Base-by-base conservation (phyloP, 1,139 yeast genomes). In the Protomyces gravidus region DNA sequence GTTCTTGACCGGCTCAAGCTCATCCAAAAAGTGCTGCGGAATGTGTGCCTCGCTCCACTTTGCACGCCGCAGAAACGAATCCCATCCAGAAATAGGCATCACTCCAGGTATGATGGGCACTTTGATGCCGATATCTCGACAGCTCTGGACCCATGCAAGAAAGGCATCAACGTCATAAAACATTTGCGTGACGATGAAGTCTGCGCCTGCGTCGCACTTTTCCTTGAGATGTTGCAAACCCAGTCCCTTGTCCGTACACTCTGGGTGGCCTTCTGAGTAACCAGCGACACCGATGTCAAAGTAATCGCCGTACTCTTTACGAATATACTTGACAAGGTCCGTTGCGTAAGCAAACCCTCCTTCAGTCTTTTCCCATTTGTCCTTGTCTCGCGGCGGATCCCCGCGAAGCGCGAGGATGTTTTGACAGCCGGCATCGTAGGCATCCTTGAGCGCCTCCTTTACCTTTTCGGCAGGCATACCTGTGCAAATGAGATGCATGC, bases 401-500 rank as follows among this genome's bases (percentile, higher is more conserved):
- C 96, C 96, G 69, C 96, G 78, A 57, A 88, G 75, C 0, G 95
- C 89, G 68, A 92, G 76, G 64, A 92, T 90, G 72, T 90, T 92
- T 70, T 89, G 95, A 71, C 98, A 92, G 2, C 98, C 98, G 0
- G 96, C 84, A 46, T 83, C 81, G 69, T 84, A 88, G 1, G 98
- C 98, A 64, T 83, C 83, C 63, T 83, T 79, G 66, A 92, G 78
- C 2, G 98, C 98, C 65, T 83, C 82, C 69, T 89, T 96, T 65
- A 92, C 86, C 66, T 86, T 77, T 56, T 81, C 82, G 39, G 84
- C 77, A 49, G 90, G 83, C 98, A 92, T 92, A 68, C 92, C 92
- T 30, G 97, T 90, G 71, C 98, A 92, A 1, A 98, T 92, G 72
- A 92, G 78, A 71, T 92, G 98, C 97, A 92, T 90, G 72, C 98